These are phyloP conservation scores for Priceomyces medius DNA, from an alignment of 805 yeast genomes.

Conservation along the genomic window DNA sequence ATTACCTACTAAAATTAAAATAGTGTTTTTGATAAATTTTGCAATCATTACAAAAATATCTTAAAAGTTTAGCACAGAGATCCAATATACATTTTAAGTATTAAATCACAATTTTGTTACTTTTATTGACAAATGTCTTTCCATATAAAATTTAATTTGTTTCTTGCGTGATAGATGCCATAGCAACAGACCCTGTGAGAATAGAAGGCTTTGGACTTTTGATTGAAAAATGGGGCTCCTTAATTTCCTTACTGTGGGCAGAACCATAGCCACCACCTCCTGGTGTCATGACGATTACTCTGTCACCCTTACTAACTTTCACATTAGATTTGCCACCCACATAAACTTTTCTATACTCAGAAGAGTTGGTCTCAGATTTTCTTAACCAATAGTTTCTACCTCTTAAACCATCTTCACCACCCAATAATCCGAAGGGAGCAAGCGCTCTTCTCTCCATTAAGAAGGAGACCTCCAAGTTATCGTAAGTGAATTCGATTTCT, in stretches of 20 bases:
- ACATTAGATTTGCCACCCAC: constrained; percentile 37
- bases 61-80: too few species aligned
- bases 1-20: too few species aligned
- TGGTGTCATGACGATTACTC: constrained; percentile 39
- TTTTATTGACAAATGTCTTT: too few species aligned
- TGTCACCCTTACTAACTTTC: constrained; percentile 37
- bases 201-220: constrained; percentile 21
- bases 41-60: too few species aligned
- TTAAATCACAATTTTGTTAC: too few species aligned
- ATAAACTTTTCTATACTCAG: constrained; percentile 20
- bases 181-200: constrained; percentile 38
- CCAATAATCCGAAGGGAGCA: constrained; percentile 84
- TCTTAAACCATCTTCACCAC: constrained; percentile 73
- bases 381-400: constrained; percentile 51
- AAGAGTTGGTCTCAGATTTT: constrained; percentile 13
- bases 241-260: background rate
- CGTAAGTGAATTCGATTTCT: constrained; percentile 68
- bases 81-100: background rate
- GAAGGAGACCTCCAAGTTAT: constrained; percentile 61
- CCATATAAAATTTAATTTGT: too few species aligned
- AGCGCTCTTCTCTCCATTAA: constrained; percentile 81
- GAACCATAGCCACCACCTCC: constrained; percentile 47
- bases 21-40: too few species aligned
- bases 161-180: constrained; percentile 33
- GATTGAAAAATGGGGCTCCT: constrained; percentile 20